Base-by-base conservation (phyloP, 371 early-diverging fungal genomes). In the Quaeritorhiza haematococci region DNA sequence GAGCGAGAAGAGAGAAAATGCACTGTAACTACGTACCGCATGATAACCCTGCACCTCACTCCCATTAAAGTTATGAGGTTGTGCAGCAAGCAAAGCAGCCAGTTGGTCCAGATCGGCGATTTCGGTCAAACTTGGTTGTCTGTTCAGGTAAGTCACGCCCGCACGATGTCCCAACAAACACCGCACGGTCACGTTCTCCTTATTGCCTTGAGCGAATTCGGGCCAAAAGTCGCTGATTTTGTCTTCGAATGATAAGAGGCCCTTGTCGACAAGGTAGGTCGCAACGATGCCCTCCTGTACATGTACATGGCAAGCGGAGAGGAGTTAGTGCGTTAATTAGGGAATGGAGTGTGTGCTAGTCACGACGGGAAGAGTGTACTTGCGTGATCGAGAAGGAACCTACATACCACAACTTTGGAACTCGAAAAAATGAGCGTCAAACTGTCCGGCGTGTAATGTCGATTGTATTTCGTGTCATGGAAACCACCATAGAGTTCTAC, bases 131-230 rank as follows among this genome's bases (percentile, higher is more conserved):
- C 46, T 57, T 2, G 84, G 45, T 3, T 68, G 69, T 5, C 73
- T 52, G 52, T 84, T 82, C 27, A 88, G 55, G 49, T 38, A 77
- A 0, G 76, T 63, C 2, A 90, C 79, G 1, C 90, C 88, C 8
- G 78, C 80, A 15, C 77, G 76, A 54, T 90, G 87, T 19, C 63
- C 68, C 79, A 88, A 48, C 48, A 88, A 51, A 53, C 82, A 78
- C 3, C 55, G 61, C 34, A 89, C 33, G 0, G 84, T 84, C 3
- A 89, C 87, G 55, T 87, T 68, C 41, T 82, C 80, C 71, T 89
- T 89, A 56, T 79, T 79, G 28, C 84, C 84, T 57, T 78, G 76
- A 1, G 77, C 86, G 64, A 89, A 89, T 55, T 88, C 87, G 1
- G 90, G 88, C 90, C 90, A 90, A 58, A 84, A 84, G 7, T 68